These are phyloP conservation scores for Cordyceps pruinosa DNA, from an alignment of 2,329 filamentous ascomycete genomes.

Conservation along the genomic window DNA sequence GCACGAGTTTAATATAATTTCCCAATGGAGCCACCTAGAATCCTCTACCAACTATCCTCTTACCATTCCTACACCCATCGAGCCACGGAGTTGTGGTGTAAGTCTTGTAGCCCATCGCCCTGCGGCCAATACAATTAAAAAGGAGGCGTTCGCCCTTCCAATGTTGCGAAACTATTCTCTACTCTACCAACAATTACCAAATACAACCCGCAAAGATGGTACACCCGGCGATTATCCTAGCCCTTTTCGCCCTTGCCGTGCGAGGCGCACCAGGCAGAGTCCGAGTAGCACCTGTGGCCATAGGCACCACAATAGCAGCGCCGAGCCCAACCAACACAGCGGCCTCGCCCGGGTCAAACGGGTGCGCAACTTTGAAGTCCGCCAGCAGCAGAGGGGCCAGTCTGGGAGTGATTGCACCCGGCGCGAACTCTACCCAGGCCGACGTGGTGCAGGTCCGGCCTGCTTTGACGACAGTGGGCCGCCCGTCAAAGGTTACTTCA, in stretches of 20 bases:
- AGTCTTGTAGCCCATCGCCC: not conserved
- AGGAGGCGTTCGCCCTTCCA: constrained; percentile 2
- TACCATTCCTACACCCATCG: not conserved
- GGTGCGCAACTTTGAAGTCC: not conserved
- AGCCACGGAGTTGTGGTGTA: not conserved
- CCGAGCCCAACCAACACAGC: not conserved
- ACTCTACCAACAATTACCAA: not conserved
- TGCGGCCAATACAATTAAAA: not conserved
- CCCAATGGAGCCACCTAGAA: not conserved
- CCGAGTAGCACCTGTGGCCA: not conserved
- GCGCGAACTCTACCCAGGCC: not conserved
- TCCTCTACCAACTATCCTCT: not conserved
- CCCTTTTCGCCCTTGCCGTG: not conserved
- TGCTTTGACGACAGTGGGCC: not conserved
- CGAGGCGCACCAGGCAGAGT: not conserved
- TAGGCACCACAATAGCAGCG: constrained; percentile 3
- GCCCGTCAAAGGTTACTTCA: not conserved
- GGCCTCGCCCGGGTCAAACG: not conserved
- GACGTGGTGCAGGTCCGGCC: not conserved
- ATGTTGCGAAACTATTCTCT: not conserved
- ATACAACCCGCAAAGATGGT: not conserved
- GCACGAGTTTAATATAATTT: not conserved
- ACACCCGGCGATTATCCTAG: not conserved
- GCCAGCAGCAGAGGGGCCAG: not conserved
- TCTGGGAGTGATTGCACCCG: not conserved